Evolutionary conservation across 2,329 filamentous ascomycete species (phyloP).

Genomic region (Fusarium euwallaceae): DNA sequence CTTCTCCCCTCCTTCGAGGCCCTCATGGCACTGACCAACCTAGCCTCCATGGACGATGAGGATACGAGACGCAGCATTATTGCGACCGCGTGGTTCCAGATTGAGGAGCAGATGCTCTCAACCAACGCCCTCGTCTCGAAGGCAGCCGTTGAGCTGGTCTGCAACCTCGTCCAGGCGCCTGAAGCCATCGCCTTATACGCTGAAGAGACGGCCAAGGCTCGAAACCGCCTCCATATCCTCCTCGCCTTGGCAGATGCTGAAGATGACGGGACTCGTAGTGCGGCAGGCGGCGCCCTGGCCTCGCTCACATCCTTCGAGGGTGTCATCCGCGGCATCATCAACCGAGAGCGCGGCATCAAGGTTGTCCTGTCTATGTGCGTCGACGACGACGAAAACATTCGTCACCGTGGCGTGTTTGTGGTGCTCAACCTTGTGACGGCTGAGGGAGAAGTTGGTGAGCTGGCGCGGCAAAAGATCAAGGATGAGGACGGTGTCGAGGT

Average conservation of each 20-base stretch:
- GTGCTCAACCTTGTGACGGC: conserved; percentile 79
- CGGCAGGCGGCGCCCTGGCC: conserved; percentile 89
- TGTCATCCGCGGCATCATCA: conserved; percentile 78
- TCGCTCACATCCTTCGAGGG: conserved; percentile 84
- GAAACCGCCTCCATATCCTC: conserved; percentile 83
- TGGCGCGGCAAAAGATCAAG: conserved; percentile 71
- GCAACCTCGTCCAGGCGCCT: conserved; percentile 84
- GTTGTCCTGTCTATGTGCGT: conserved; percentile 85
- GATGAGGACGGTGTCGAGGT: conserved; percentile 74
- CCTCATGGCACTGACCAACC: conserved; percentile 92
- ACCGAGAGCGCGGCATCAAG: conserved; percentile 77
- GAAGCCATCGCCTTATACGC: conserved; percentile 78
- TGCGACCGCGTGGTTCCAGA: conserved; percentile 76
- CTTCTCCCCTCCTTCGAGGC: conserved; percentile 91
- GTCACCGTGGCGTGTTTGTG: conserved; percentile 81
- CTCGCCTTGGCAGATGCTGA: conserved; percentile 90
- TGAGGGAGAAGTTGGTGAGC: conserved; percentile 74
- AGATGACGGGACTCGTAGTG: conserved; percentile 81
- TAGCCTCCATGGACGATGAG: conserved; percentile 83
- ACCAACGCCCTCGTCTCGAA: conserved; percentile 82
- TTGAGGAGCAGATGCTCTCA: conserved; percentile 87
- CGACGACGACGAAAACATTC: conserved; percentile 77
- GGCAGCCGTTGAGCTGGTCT: conserved; percentile 88
- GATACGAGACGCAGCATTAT: conserved; percentile 78
- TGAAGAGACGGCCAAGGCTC: conserved; percentile 74